Percentiles rank a stretch among this genome's conserved stretches.
These are phyloP conservation scores for Pulveroboletus sp. DNA, from an alignment of 768 basidiomycete genomes.

Conservation along the genomic window DNA sequence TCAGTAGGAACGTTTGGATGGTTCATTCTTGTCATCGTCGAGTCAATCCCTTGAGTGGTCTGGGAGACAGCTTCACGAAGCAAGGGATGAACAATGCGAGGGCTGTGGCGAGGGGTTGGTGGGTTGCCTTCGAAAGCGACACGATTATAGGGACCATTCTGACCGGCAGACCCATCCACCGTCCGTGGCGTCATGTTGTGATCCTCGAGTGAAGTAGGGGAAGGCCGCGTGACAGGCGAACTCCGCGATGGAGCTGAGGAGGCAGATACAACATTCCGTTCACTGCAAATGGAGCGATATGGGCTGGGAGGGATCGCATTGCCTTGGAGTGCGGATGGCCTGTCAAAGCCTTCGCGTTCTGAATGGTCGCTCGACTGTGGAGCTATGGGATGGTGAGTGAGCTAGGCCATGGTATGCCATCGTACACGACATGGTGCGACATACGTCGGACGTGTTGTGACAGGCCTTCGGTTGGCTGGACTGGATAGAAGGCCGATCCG, in stretches of 20 bases:
- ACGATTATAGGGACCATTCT: slow-evolving; percentile 45
- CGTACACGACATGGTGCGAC: neutral
- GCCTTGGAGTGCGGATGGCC: slow-evolving; percentile 37
- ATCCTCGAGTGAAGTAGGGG: slow-evolving; percentile 11
- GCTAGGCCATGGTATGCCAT: neutral
- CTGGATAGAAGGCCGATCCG: slow-evolving; percentile 1
- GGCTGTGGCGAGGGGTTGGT: slow-evolving; percentile 29
- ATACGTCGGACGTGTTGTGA: neutral
- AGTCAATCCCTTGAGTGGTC: slow-evolving; percentile 7
- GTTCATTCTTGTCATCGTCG: slow-evolving; percentile 4
- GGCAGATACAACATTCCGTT: slow-evolving; percentile 35
- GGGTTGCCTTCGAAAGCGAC: slow-evolving; percentile 49
- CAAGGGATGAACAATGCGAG: slow-evolving; percentile 28
- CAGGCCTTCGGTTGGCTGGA: slow-evolving; percentile 2
- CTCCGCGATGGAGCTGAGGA: slow-evolving; percentile 39
- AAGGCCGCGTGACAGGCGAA: slow-evolving; percentile 20
- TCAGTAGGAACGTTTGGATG: slow-evolving; percentile 7
- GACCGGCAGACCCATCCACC: slow-evolving; percentile 38
- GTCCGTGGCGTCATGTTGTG: slow-evolving; percentile 18
- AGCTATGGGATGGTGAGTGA: slow-evolving; percentile 6
- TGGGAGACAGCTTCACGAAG: slow-evolving; percentile 15
- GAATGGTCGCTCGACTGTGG: slow-evolving; percentile 15
- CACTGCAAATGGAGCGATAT: slow-evolving; percentile 30
- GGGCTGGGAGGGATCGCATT: slow-evolving; percentile 33
- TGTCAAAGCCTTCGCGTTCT: slow-evolving; percentile 41